Conservation (phyloP, 257 asterid genomes). For the Solanum microdontum region DNA sequence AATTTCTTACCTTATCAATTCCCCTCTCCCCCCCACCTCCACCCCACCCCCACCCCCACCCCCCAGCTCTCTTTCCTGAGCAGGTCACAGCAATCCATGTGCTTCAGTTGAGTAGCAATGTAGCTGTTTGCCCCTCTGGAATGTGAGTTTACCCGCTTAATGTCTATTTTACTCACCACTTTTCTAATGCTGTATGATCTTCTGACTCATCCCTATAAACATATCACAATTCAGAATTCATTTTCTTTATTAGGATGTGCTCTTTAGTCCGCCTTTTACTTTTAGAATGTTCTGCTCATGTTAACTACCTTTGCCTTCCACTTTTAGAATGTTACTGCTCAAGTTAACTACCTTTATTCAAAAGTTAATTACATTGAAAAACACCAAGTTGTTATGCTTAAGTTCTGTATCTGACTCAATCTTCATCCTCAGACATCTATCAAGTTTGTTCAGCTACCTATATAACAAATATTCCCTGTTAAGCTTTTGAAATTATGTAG, state of each 20-base stretch:
- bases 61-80: constrained; percentile 61
- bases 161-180: neutral
- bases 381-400: neutral
- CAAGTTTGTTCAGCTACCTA: neutral
- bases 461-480: neutral
- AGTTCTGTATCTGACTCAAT: neutral
- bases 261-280: neutral
- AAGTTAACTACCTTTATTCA: neutral
- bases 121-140: constrained; percentile 69
- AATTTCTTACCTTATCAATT: neutral
- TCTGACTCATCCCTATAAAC: neutral
- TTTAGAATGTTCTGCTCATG: neutral
- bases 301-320: neutral
- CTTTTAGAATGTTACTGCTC: neutral
- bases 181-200: neutral
- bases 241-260: neutral
- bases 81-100: constrained; percentile 56
- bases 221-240: neutral
- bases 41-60: neutral
- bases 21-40: neutral
- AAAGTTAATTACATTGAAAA: neutral
- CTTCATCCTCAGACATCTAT: neutral
- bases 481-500: neutral
- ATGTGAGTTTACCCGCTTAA: constrained; percentile 36
- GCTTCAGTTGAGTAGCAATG: constrained; percentile 71